Conservation (phyloP, 148 eudicot genomes). For the Nyssa sinensis region DNA sequence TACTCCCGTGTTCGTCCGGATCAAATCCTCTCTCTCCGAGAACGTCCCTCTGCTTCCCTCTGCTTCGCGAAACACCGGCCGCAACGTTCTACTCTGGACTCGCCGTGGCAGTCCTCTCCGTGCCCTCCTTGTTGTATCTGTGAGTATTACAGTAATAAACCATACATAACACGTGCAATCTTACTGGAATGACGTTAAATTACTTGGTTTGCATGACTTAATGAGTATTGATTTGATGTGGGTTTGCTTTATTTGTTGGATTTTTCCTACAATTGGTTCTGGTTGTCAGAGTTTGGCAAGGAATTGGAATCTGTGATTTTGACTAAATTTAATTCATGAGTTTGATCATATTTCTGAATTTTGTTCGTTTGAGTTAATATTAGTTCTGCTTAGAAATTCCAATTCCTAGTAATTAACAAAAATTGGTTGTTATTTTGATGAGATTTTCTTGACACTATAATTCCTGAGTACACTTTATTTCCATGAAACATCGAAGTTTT, state of each 20-base stretch:
- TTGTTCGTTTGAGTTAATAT: too few relatives aligned
- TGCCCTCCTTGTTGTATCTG: constrained; percentile 71
- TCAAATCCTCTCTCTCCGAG: constrained; percentile 39
- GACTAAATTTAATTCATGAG: background rate
- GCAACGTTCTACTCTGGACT: constrained; percentile 52
- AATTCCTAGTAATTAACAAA: too few relatives aligned
- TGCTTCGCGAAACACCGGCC: constrained; percentile 47
- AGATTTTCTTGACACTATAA: too few relatives aligned
- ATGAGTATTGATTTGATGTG: background rate
- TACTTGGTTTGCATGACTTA: too few relatives aligned
- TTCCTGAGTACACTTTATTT: too few relatives aligned
- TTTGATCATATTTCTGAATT: background rate
- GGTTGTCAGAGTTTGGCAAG: background rate
- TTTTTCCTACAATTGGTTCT: background rate
- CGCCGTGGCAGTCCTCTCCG: constrained; percentile 71
- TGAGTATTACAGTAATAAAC: constrained; percentile 23
- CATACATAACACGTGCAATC: background rate
- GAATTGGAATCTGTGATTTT: background rate
- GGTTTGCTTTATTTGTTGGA: background rate
- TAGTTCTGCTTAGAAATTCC: too few relatives aligned
- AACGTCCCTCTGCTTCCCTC: constrained; percentile 58
- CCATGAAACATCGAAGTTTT: too few relatives aligned
- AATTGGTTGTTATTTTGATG: too few relatives aligned
- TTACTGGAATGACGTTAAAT: background rate
- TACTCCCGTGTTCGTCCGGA: constrained; percentile 32